A percentile compares a stretch with the other conserved stretches of the same genome.
Evolutionary conservation across 1,284 basidiomycete species (phyloP).

Genomic region (Cerrena zonata): DNA sequence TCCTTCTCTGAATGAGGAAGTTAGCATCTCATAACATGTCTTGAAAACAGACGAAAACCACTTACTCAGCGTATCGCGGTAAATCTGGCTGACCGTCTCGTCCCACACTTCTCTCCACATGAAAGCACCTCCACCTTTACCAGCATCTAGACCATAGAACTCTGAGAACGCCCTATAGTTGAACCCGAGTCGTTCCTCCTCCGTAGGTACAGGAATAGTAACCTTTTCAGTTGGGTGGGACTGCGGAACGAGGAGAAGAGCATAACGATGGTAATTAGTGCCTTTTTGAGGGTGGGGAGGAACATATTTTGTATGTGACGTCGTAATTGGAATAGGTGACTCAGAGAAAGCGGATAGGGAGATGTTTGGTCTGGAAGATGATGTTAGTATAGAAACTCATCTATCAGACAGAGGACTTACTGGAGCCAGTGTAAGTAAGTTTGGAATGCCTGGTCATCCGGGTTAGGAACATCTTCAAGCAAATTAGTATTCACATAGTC

Average conservation of each 20-base stretch:
- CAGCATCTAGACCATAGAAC: slow-evolving; percentile 47
- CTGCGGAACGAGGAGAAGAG: slow-evolving; percentile 73
- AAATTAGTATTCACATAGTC: slow-evolving; percentile 5
- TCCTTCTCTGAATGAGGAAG: slow-evolving; percentile 39
- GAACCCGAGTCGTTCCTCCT: slow-evolving; percentile 50
- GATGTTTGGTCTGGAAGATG: slow-evolving; percentile 66
- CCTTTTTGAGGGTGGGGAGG: slow-evolving; percentile 85
- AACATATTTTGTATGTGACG: slow-evolving; percentile 63
- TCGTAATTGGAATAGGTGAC: slow-evolving; percentile 36
- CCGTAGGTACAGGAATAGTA: slow-evolving; percentile 32
- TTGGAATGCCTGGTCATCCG: slow-evolving; percentile 57
- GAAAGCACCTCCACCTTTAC: slow-evolving; percentile 64
- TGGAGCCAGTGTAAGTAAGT: slow-evolving; percentile 85
- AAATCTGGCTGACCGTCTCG: slow-evolving; percentile 59
- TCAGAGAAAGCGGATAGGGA: slow-evolving; percentile 59
- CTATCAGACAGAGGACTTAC: slow-evolving; percentile 42
- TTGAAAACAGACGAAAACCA: slow-evolving; percentile 19
- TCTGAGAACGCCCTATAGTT: slow-evolving; percentile 59
- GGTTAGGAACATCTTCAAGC: slow-evolving; percentile 69
- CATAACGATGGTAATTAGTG: slow-evolving; percentile 83
- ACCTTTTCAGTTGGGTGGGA: slow-evolving; percentile 31
- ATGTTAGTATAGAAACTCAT: slow-evolving; percentile 1
- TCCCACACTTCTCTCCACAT: slow-evolving; percentile 85
- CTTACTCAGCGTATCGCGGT: slow-evolving; percentile 65
- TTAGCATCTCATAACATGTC: too few species aligned